Percentiles rank a stretch among this genome's conserved stretches.
Conservation (phyloP, 2,329 filamentous ascomycete genomes). For the Stagonosporopsis rhizophila region DNA sequence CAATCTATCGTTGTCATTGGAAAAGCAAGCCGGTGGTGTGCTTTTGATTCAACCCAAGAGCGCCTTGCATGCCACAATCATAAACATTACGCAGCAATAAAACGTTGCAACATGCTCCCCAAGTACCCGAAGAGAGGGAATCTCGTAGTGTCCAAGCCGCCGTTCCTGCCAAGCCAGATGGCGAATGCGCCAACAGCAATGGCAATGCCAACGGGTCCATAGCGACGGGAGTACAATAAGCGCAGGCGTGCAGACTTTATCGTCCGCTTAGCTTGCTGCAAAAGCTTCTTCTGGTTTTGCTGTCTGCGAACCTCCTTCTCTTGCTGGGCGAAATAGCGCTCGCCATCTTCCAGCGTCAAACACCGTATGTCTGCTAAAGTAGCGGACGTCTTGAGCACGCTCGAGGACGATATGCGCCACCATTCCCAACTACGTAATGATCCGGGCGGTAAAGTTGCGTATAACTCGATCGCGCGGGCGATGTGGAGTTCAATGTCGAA, state of each 20-base stretch:
- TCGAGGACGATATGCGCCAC: slow-evolving; percentile 74
- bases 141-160: slow-evolving; percentile 15
- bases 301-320: slow-evolving; percentile 72
- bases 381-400: slow-evolving; percentile 84
- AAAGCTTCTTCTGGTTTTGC: slow-evolving; percentile 55
- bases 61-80: not conserved
- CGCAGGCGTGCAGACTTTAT: slow-evolving; percentile 48
- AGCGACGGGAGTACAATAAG: slow-evolving; percentile 72
- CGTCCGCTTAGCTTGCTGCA: slow-evolving; percentile 56
- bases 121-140: slow-evolving; percentile 24
- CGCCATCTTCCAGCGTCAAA: slow-evolving; percentile 71
- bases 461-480: slow-evolving; percentile 67
- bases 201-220: slow-evolving; percentile 63
- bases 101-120: slow-evolving; percentile 25
- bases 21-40: not conserved
- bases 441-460: slow-evolving; percentile 73
- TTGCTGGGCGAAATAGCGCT: slow-evolving; percentile 73
- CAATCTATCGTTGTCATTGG: too few species aligned
- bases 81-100: slow-evolving; percentile 8
- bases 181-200: slow-evolving; percentile 46
- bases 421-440: slow-evolving; percentile 69
- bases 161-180: slow-evolving; percentile 43
- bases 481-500: slow-evolving; percentile 84
- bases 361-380: slow-evolving; percentile 55
- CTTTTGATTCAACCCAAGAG: not conserved